A percentile compares a stretch with the other conserved stretches of the same genome.
Conservation (phyloP, 768 basidiomycete genomes). For the Mycena floridula region DNA sequence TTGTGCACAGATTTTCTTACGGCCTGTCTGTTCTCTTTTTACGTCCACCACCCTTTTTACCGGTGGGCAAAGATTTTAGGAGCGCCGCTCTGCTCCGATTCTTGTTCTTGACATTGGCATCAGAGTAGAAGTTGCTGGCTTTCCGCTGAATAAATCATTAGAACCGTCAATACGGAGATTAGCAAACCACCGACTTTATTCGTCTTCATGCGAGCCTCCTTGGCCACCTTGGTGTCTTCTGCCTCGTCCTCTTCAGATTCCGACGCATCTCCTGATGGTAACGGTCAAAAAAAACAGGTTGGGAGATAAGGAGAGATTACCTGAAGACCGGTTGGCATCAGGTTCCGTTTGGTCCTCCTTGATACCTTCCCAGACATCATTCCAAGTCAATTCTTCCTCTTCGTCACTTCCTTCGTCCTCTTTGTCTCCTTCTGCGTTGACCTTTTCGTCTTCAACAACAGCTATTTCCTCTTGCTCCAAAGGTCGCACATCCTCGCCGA, state of each 20-base stretch:
- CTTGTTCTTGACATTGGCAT: constrained; percentile 84
- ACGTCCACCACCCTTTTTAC: constrained; percentile 31
- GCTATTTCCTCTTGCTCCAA: constrained; percentile 47
- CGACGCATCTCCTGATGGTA: neutral
- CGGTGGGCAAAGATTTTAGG: constrained; percentile 49
- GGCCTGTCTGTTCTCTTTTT: neutral
- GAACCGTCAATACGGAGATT: no score
- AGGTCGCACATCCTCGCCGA: constrained; percentile 75
- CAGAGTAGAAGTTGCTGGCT: constrained; percentile 83
- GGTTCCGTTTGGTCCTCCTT: constrained; percentile 20
- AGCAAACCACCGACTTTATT: constrained; percentile 64
- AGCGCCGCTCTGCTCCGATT: constrained; percentile 60
- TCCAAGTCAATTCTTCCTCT: constrained; percentile 69
- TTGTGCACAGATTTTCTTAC: no score
- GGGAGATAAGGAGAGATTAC: constrained; percentile 5
- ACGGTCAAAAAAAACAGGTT: constrained; percentile 5
- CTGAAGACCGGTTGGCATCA: constrained; percentile 7
- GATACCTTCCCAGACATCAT: constrained; percentile 75
- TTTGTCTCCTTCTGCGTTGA: constrained; percentile 32
- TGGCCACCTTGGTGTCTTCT: constrained; percentile 26
- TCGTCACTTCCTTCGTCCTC: constrained; percentile 32
- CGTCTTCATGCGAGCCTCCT: constrained; percentile 73
- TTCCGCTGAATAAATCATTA: constrained; percentile 52
- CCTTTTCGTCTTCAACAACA: constrained; percentile 29
- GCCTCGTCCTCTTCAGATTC: constrained; percentile 20